Percentiles rank a stretch among this genome's conserved stretches.
Conservation (phyloP, 495 filamentous ascomycete genomes). For the Penicillium goetzii region DNA sequence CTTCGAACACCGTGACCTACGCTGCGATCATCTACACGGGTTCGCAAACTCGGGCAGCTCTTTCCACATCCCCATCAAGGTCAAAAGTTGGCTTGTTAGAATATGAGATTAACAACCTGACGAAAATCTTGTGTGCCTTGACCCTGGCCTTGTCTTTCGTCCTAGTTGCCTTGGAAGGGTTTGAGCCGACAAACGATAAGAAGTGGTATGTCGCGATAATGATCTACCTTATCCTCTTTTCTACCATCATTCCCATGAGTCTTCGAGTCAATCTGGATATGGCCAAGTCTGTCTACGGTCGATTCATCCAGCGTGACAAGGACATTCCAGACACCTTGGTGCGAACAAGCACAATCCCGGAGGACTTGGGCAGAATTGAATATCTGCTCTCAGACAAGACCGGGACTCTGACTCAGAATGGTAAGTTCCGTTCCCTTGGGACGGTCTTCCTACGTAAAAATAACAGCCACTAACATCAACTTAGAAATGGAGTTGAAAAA, state of each 20-base stretch:
- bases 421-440: constrained; percentile 35
- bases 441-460: constrained; percentile 4
- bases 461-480: constrained; percentile 16
- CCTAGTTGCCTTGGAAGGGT: constrained; percentile 85
- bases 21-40: constrained; percentile 95
- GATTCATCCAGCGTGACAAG: constrained; percentile 89
- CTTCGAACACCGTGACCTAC: constrained; percentile 83
- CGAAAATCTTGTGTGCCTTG: constrained; percentile 90
- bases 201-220: constrained; percentile 94
- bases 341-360: constrained; percentile 94
- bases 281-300: constrained; percentile 94
- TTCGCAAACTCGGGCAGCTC: constrained; percentile 87
- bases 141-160: constrained; percentile 85
- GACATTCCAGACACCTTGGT: constrained; percentile 92
- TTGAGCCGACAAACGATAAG: constrained; percentile 65
- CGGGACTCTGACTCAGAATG: constrained; percentile 94
- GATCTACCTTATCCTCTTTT: constrained; percentile 96
- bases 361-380: constrained; percentile 94
- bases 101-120: constrained; percentile 96
- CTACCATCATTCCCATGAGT: constrained; percentile 97
- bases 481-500: constrained; percentile 97
- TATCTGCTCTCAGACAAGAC: constrained; percentile 98
- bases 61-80: constrained; percentile 88
- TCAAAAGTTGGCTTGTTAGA: constrained; percentile 93
- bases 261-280: constrained; percentile 95